These are phyloP conservation scores for Erysimum pusillum DNA, from an alignment of 441 rosid genomes.

Conservation along the genomic window DNA sequence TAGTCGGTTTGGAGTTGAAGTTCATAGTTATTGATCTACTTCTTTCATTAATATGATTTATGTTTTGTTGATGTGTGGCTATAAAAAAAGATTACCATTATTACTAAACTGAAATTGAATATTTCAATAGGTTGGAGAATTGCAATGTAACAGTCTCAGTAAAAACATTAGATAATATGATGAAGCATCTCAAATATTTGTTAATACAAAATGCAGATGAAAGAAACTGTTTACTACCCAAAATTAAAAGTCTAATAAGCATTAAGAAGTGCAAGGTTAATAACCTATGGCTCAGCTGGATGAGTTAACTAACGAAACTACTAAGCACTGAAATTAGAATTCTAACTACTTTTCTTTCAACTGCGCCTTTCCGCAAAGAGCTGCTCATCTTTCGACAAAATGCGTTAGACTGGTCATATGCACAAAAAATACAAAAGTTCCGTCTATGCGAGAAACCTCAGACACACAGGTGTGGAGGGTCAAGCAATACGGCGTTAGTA, in stretches of 20 bases:
- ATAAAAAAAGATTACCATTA: no score
- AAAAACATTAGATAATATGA: slow-evolving; percentile 9
- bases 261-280: slow-evolving; percentile 19
- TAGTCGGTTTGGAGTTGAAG: no score
- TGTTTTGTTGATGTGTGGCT: no score
- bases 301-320: slow-evolving; percentile 4
- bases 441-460: slow-evolving; percentile 9
- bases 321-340: slow-evolving; percentile 37
- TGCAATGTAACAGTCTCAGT: no score
- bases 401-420: slow-evolving; percentile 40
- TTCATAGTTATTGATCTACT: no score
- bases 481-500: slow-evolving; percentile 21
- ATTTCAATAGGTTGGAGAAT: no score
- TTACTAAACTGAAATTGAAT: no score
- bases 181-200: slow-evolving; percentile 31
- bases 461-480: slow-evolving; percentile 8
- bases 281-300: slow-evolving; percentile 14
- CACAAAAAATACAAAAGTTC: slow-evolving; percentile 31
- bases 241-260: slow-evolving; percentile 13
- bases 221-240: slow-evolving; percentile 15
- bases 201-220: slow-evolving; percentile 16
- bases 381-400: slow-evolving; percentile 29
- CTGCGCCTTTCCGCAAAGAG: slow-evolving; percentile 22
- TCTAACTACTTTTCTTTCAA: slow-evolving; percentile 29
- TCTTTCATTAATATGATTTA: no score